Base-by-base conservation (phyloP, 768 basidiomycete species). In the Suillus lakei region DNA sequence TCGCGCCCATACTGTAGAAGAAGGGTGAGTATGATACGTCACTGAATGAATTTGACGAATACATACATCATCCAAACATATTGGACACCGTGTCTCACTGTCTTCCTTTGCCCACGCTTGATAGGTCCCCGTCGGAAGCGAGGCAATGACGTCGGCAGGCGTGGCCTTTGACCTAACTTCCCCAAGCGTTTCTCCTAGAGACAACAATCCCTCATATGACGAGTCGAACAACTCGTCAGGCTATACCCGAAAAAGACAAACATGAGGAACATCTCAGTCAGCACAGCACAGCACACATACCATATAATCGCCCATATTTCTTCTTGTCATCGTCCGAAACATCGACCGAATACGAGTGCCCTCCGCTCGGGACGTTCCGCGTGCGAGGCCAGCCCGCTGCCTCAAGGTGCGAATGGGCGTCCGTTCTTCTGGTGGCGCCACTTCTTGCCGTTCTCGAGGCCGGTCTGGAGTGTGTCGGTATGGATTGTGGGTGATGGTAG, bases 41-140 rank as follows among this genome's bases (percentile, higher is more conserved):
- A 16, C 16, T 44, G 34, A 66, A 62, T 6, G 18, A 21, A 43
- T 18, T 34, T n/a, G 10, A 7, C 38, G 10, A n/a, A 9, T 1
- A 83, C 91, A 61, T 71, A 92, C 92, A 76, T 95, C 92, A 67
- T 94, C 92, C 67, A 94, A 76, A 72, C 93, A 95, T 61, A 95
- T 94, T 2, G 93, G 92, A 75, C 93, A 95, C 53, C 91, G 83
- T 63, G 85, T 80, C 67, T 94, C 92, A 63, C 88, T 87, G 44
- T 88, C 89, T 2, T 81, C 73, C 7, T 80, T 85, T 53, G 82
- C 83, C 90, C 91, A 93, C 38, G 92, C 91, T 69, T 85, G 85
- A 74, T 88, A 93, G 26, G 80, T 73, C 0, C 82, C 89, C 18
- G 81, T 86, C 23, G 91, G 88, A 60, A 93, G 77, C 0, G 82